Evolutionary conservation across 306 rosid genomes (phyloP).

Genomic region (Dalbergia oliveri): DNA sequence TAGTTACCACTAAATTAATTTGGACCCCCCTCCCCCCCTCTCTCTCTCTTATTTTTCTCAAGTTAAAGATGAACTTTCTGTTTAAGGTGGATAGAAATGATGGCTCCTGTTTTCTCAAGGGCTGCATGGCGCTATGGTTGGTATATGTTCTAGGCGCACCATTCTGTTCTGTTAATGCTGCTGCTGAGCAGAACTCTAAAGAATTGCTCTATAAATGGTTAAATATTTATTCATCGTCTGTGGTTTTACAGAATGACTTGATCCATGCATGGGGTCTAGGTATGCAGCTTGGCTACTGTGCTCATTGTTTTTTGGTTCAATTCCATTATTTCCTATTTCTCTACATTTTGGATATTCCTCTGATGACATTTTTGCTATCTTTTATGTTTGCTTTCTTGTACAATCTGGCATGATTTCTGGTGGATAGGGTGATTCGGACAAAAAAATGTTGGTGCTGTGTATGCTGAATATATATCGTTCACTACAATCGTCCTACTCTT

Average conservation of each 20-base stretch:
- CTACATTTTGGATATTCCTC: conserved; percentile 6
- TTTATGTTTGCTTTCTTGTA: conserved; percentile 23
- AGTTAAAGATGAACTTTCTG: conserved; percentile 42
- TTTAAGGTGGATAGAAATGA: conserved; percentile 97
- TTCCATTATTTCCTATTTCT: conserved; percentile 21
- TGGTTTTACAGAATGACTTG: conserved; percentile 78
- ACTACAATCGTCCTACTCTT: conserved; percentile 81
- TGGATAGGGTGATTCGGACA: conserved; percentile 79
- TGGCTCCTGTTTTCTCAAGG: conserved; percentile 97
- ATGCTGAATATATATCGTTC: conserved; percentile 89
- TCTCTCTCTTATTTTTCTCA: too few relatives aligned
- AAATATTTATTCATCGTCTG: conserved; percentile 6
- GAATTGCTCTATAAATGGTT: conserved; percentile 16
- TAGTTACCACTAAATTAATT: not conserved
- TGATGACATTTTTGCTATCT: not conserved
- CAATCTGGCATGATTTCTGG: conserved; percentile 24
- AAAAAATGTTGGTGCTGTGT: conserved; percentile 85
- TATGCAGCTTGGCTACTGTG: conserved; percentile 91
- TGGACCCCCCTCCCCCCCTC: conserved; percentile 4
- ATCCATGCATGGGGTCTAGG: conserved; percentile 98
- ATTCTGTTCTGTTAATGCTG: conserved; percentile 15
- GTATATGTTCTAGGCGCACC: conserved; percentile 87
- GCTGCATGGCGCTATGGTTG: conserved; percentile 95
- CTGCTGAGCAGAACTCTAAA: not conserved
- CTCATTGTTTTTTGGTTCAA: conserved; percentile 51